A percentile compares a stretch with the other conserved stretches of the same genome.
Evolutionary conservation across 495 filamentous ascomycete genomes (phyloP).

Genomic region (Penicillium maclennaniae): DNA sequence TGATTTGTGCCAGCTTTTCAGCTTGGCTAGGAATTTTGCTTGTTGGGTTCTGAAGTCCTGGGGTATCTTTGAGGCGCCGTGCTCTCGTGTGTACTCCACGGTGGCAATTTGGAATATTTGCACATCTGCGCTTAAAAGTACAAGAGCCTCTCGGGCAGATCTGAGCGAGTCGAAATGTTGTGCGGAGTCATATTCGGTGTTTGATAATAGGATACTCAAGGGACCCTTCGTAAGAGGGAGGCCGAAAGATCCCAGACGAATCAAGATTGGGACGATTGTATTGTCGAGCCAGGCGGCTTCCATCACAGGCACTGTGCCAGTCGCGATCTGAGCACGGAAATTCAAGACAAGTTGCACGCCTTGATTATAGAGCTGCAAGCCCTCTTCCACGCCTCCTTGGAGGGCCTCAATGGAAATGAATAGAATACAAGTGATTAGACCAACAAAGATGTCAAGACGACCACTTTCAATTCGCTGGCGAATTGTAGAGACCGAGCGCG

Average conservation of each 20-base stretch:
- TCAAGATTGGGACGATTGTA: constrained; percentile 37
- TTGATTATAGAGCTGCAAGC: constrained; percentile 33
- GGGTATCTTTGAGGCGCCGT: constrained; percentile 9
- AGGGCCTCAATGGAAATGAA: constrained; percentile 59
- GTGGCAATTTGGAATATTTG: constrained; percentile 19
- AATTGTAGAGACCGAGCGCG: constrained; percentile 47
- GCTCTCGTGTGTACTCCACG: constrained; percentile 5
- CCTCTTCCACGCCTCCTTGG: constrained; percentile 33
- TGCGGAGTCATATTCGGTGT: not conserved
- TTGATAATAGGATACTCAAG: constrained; percentile 7
- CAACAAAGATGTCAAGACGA: constrained; percentile 28
- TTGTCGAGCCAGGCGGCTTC: constrained; percentile 25
- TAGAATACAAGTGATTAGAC: constrained; percentile 51
- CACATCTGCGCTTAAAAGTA: constrained; percentile 13
- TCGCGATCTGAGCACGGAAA: constrained; percentile 24
- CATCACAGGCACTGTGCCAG: constrained; percentile 8
- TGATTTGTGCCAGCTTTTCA: constrained; percentile 22
- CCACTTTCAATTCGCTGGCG: constrained; percentile 41
- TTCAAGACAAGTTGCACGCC: constrained; percentile 31
- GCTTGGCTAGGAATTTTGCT: constrained; percentile 8
- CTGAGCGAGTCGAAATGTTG: constrained; percentile 13
- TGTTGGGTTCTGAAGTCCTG: constrained; percentile 8
- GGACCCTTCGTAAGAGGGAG: constrained; percentile 7
- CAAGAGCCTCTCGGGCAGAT: constrained; percentile 15
- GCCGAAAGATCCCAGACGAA: constrained; percentile 28